Percentiles rank a stretch among this genome's conserved stretches.
Evolutionary conservation across 2,329 filamentous ascomycete genomes (phyloP).

Genomic region (Salinomyces thailandicus): DNA sequence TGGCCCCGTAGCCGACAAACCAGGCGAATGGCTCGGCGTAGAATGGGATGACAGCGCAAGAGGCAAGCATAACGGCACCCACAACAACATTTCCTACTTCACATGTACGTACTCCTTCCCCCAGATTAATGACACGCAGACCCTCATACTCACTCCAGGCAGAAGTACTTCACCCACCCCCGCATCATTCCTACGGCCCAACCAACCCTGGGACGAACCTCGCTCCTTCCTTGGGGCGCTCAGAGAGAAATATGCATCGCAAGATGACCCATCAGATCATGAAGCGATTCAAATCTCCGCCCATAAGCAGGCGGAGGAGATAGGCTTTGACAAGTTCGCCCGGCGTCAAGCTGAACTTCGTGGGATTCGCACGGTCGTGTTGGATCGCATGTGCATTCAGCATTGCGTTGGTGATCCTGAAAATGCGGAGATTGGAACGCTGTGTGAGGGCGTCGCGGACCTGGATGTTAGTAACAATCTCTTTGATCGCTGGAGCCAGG

Average conservation of each 20-base stretch:
- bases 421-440: constrained; percentile 41
- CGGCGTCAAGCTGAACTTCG: constrained; percentile 65
- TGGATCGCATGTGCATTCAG: constrained; percentile 63
- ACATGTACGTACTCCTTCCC: constrained; percentile 49
- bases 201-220: constrained; percentile 55
- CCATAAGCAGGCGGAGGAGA: constrained; percentile 78
- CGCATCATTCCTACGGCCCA: constrained; percentile 79
- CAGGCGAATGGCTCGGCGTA: constrained; percentile 78
- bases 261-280: constrained; percentile 22
- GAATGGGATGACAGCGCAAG: constrained; percentile 87
- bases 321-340: constrained; percentile 89
- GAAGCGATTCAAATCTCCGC: constrained; percentile 56
- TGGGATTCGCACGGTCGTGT: constrained; percentile 68
- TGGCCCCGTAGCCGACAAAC: constrained; percentile 64
- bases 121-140: constrained; percentile 5
- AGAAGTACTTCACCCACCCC: constrained; percentile 57
- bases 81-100: constrained; percentile 73
- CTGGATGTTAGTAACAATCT: constrained; percentile 80
- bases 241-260: constrained; percentile 65
- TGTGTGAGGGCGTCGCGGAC: constrained; percentile 53
- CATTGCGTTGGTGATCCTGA: constrained; percentile 9
- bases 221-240: constrained; percentile 71
- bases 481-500: constrained; percentile 55
- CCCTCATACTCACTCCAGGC: constrained; percentile 32
- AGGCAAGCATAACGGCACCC: constrained; percentile 83